Conservation (phyloP, 495 filamentous ascomycete species). For the Sordaria brevicollis region DNA sequence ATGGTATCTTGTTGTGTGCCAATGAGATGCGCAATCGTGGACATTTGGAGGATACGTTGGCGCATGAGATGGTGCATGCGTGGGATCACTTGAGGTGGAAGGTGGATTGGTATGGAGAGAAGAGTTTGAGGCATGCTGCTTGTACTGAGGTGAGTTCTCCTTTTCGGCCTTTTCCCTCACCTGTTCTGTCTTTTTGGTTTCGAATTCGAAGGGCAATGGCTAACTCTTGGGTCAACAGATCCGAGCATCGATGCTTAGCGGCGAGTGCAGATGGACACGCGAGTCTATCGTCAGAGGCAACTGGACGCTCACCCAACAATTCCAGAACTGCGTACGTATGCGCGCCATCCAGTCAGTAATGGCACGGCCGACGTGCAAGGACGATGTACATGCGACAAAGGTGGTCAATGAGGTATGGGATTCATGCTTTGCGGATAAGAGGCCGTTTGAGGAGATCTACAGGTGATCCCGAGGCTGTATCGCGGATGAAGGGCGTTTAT, state of each 20-base stretch:
- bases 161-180: not conserved
- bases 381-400: slow-evolving; percentile 76
- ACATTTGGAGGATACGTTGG: slow-evolving; percentile 84
- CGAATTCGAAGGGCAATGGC: not conserved
- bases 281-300: slow-evolving; percentile 77
- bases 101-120: slow-evolving; percentile 64
- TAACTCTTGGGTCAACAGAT: slow-evolving; percentile 45
- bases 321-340: slow-evolving; percentile 82
- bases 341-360: slow-evolving; percentile 68
- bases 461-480: slow-evolving; percentile 40
- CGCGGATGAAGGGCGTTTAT: not conserved
- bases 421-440: slow-evolving; percentile 85
- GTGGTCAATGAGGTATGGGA: slow-evolving; percentile 97
- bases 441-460: slow-evolving; percentile 95
- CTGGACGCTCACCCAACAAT: slow-evolving; percentile 80
- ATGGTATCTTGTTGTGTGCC: slow-evolving; percentile 83
- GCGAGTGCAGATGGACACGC: slow-evolving; percentile 84
- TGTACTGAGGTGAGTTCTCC: slow-evolving; percentile 71
- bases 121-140: slow-evolving; percentile 69
- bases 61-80: slow-evolving; percentile 96
- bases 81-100: slow-evolving; percentile 90
- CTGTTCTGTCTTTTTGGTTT: not conserved
- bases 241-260: slow-evolving; percentile 79
- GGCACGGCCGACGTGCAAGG: slow-evolving; percentile 66
- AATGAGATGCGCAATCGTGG: slow-evolving; percentile 67